These are phyloP conservation scores for Psilocybe cubensis DNA, from an alignment of 768 basidiomycete species.

Conservation along the genomic window DNA sequence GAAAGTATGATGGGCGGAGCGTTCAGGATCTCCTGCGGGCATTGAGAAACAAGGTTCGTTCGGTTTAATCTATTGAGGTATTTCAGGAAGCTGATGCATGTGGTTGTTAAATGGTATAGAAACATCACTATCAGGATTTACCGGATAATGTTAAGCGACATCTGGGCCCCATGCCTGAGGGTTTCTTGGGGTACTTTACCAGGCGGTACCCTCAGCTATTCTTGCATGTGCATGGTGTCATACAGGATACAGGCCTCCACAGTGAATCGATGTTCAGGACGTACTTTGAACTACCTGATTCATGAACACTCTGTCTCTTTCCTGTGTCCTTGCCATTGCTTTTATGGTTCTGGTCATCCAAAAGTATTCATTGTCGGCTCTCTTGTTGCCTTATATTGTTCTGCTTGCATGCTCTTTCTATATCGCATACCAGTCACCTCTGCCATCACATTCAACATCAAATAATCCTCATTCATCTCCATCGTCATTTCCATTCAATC, in stretches of 20 bases:
- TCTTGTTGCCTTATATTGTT: neutral
- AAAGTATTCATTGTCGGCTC: conserved; percentile 1
- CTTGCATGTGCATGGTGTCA: conserved; percentile 88
- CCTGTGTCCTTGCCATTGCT: no score
- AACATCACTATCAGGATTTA: conserved; percentile 97
- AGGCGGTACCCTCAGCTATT: conserved; percentile 89
- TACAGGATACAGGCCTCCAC: conserved; percentile 70
- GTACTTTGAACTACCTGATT: conserved; percentile 77
- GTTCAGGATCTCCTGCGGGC: conserved; percentile 94
- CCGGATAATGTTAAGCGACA: conserved; percentile 89
- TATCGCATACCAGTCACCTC: neutral
- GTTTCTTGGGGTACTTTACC: conserved; percentile 93
- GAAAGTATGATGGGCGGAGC: conserved; percentile 92
- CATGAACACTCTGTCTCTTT: neutral
- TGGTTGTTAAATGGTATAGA: conserved; percentile 46
- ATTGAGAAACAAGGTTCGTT: conserved; percentile 88
- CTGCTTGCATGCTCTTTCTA: neutral
- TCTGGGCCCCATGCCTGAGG: conserved; percentile 90
- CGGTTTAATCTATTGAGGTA: neutral
- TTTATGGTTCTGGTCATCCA: neutral
- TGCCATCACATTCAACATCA: neutral
- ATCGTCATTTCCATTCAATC: neutral
- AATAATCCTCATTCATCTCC: neutral
- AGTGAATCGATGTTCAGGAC: conserved; percentile 89
- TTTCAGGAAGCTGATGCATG: conserved; percentile 5